phyloP scores from a whole-genome alignment of 1,284 basidiomycete genomes.

The Ustilago tritici region DNA sequence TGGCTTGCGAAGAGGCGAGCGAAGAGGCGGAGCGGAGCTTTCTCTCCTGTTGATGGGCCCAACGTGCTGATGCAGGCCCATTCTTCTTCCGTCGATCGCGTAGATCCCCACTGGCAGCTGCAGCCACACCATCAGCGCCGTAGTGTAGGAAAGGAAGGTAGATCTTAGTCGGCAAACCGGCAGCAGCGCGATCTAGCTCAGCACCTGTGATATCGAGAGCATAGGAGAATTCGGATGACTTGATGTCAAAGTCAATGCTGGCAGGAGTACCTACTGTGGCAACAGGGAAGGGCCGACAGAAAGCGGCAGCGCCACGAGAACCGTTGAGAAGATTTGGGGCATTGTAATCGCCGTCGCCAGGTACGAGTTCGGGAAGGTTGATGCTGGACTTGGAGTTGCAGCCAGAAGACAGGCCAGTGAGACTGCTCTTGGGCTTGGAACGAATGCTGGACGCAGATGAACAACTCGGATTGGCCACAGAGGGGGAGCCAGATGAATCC shows the following conservation, averaged over 20 bases:
- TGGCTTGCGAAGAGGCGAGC: constrained; percentile 24
- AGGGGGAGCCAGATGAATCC: background rate
- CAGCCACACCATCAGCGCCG: constrained; percentile 73
- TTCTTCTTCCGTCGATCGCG: constrained; percentile 31
- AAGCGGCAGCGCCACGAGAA: constrained; percentile 54
- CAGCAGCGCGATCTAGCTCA: constrained; percentile 20
- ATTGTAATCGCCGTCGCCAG: constrained; percentile 26
- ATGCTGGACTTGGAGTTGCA: constrained; percentile 21
- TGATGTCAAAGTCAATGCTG: constrained; percentile 60
- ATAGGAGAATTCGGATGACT: constrained; percentile 53
- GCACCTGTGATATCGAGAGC: constrained; percentile 38
- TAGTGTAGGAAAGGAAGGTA: constrained; percentile 90
- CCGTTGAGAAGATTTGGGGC: constrained; percentile 51
- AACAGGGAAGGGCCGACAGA: constrained; percentile 59
- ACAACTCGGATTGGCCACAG: background rate
- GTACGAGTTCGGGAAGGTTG: constrained; percentile 25
- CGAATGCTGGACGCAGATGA: constrained; percentile 15
- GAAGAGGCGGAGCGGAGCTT: constrained; percentile 23
- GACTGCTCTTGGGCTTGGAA: constrained; percentile 16
- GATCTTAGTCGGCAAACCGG: constrained; percentile 80
- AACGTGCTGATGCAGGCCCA: constrained; percentile 9
- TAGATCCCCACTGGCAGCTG: constrained; percentile 44
- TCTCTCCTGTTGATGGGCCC: constrained; percentile 40
- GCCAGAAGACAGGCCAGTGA: constrained; percentile 16
- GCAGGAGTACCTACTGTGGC: constrained; percentile 58